A percentile compares a stretch with the other conserved stretches of the same genome.
Evolutionary conservation across 495 filamentous ascomycete genomes (phyloP).

Genomic region (Penicillium roqueforti): DNA sequence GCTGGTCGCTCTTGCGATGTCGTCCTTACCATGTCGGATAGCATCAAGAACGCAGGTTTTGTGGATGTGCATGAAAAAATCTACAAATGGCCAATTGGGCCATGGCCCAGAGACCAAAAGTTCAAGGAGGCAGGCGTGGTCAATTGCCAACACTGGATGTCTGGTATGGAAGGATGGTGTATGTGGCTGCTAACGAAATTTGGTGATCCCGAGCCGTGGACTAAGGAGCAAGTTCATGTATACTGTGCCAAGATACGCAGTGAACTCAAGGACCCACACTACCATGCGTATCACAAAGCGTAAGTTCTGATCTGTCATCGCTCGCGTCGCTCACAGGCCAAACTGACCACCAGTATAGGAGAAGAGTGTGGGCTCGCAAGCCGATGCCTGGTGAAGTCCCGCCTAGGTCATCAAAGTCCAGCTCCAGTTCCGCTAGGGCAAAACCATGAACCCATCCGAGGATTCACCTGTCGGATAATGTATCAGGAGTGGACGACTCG

Average conservation of each 20-base stretch:
- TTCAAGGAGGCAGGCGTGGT: conserved; percentile 63
- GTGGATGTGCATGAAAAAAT: conserved; percentile 35
- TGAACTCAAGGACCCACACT: conserved; percentile 20
- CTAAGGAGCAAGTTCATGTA: conserved; percentile 23
- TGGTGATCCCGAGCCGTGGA: conserved; percentile 22
- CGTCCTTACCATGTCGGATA: conserved; percentile 16
- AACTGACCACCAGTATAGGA: conserved; percentile 5
- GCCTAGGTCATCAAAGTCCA: neutral
- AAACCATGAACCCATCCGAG: neutral
- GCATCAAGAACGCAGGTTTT: conserved; percentile 34
- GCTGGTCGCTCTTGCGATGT: conserved; percentile 17
- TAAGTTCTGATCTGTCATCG: neutral
- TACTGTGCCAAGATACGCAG: conserved; percentile 17
- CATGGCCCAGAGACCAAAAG: conserved; percentile 61
- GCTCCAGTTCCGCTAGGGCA: neutral
- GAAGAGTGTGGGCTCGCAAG: conserved; percentile 23
- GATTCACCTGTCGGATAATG: neutral
- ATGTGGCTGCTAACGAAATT: conserved; percentile 28
- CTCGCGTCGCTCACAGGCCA: neutral
- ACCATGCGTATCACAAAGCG: conserved; percentile 18
- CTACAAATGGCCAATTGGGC: conserved; percentile 63
- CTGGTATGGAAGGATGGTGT: conserved; percentile 24
- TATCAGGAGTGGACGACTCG: neutral
- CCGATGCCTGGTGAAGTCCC: conserved; percentile 12
- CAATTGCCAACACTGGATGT: conserved; percentile 54